Evolutionary conservation across 306 rosid genomes (phyloP), one percentile per base, ranked within the genome.

Genomic region (Vigna radiata): DNA sequence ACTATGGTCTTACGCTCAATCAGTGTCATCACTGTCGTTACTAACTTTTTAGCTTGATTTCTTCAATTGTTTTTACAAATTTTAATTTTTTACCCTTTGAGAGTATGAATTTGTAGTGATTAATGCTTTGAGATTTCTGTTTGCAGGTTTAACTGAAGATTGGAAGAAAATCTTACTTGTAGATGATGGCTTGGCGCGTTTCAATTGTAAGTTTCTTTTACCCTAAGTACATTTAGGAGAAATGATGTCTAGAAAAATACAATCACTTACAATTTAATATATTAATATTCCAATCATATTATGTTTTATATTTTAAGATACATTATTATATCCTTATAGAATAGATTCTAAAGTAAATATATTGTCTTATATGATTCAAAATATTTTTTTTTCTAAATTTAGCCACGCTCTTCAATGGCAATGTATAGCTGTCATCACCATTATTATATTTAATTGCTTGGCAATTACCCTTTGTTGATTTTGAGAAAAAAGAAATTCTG

Each of bases 111-210:
- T 29, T 63, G 44, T 62, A 64, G 79, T 53, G 49, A 60, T 79
- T 15, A 41, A 48, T 29, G 9, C 13, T 83, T 71, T 73, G 54
- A 16, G 68, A 7, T 21, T 70, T 85, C 3, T 80, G 11, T 63
- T 67, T 84, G 81, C 90, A 89, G 90, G 90, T 70, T 73, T 43
- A 39, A 37, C 6, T 53, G 17, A 63, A 12, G 23, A 19, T 19
- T 2, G 59, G 41, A 54, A 15, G 68, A 61, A 66, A 65, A 21
- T 16, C 47, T n/a, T 18, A 29, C 31, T n/a, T 58, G 8, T 50
- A 48, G 16, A 33, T 56, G 14, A 15, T 64, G 55, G 37, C 53
- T 10, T 73, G 74, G 68, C 77, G 44, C 27, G 63, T 8, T 50
- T 70, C 37, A 54, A 3, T 43, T 17, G 79, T 77, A 74, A 69